Base-by-base conservation (phyloP, 345 rosid species). In the Heritiera littoralis region DNA sequence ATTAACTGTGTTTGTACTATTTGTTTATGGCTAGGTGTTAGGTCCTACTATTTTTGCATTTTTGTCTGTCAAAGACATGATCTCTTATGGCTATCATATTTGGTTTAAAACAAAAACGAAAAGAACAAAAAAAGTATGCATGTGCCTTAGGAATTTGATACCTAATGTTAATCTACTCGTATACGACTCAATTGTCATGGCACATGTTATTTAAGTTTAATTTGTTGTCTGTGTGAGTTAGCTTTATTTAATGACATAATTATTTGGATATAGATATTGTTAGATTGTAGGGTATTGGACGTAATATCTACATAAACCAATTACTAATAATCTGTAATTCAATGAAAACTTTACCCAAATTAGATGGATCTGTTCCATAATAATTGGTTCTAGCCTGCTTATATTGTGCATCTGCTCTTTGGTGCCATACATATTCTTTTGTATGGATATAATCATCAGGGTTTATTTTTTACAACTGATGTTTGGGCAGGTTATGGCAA, bases 401-500 rank as follows among this genome's bases (percentile, higher is more conserved):
- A 46, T 64, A 59, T 18, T n/a, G 8, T 52, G 38, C 35, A 67
- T 35, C 38, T 77, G 58, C 17, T 6, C 78, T 64, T 63, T 45
- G 72, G 1, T 54, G 55, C 32, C 49, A 11, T 59, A n/a, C 17
- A 46, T 81, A 12, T 40, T 60, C 14, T 80, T 54, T 71, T 54
- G 52, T 60, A 14, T 65, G 70, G 52, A 55, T 77, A 54, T 45
- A 3, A 28, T 78, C 28, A 43, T 78, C 70, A 48, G 0, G 32
- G 66, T 59, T 70, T 59, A 69, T 81, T 11, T 52, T 80, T 78
- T 60, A 74, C n/a, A 14, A 72, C 35, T 74, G 49, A 72, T 77
- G 61, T 61, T 35, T 58, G 81, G 58, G 80, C 88, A 96, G 99
- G 99, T 90, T 75, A 84, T 96, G 81, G 98, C 99, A 28, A 96